Base-by-base conservation (phyloP, 2,329 filamentous ascomycete species). In the Ceratocystis diversiconidia region DNA sequence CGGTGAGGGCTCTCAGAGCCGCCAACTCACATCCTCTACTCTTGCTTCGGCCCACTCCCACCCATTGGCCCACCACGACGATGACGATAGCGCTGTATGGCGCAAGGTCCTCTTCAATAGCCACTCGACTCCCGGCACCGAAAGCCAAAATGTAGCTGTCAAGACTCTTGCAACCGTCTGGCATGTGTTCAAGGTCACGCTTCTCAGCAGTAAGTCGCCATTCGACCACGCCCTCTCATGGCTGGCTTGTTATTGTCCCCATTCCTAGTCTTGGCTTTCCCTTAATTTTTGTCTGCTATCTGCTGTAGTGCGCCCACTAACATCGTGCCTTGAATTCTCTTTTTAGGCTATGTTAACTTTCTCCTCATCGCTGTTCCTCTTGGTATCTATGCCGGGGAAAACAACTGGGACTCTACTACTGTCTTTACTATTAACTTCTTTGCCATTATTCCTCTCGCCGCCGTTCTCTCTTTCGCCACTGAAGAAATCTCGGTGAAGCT, bases 391-490 rank as follows among this genome's bases (percentile, higher is more conserved):
- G 84, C 87, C 67, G 88, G 87, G 67, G 75, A 77, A 15, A 71
- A 83, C 67, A 76, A 78, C 60, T 88, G 86, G 85, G 79, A 80
- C 71, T 81, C 88, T 0, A 83, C 85, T 10, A 81, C 82, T 65
- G 82, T 90, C 69, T 92, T 92, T 74, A 78, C 84, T 61, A 81
- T 91, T 73, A 92, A 92, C 77, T 91, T 91, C 77, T 81, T 91
- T 70, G 88, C 88, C 70, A 90, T 91, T 69, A 85, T 91, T 68
- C 88, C 88, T 2, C 79, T 91, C 46, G 87, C 87, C 12, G 83
- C 87, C 25, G 80, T 90, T 68, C 77, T 91, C 67, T 88, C 86
- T 65, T 90, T 89, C 74, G 88, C 87, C 67, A 90, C 88, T 1
- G 88, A 91, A 74, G 87, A 91, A 75, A 83, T 92, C 67, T 85